Evolutionary conservation across 1,284 basidiomycete species (phyloP).

Genomic region (Cryptococcus sp.): DNA sequence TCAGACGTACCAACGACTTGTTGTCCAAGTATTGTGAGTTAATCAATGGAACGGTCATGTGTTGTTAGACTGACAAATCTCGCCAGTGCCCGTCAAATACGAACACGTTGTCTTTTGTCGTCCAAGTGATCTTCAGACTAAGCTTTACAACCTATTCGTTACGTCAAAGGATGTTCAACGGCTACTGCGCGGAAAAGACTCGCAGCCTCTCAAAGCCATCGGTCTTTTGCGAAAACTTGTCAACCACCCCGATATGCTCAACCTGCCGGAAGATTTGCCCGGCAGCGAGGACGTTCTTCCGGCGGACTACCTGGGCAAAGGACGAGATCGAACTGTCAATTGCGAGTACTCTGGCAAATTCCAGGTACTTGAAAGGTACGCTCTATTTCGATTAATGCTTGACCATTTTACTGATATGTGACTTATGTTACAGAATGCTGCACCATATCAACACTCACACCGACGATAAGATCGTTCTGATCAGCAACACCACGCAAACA

Average conservation of each 20-base stretch:
- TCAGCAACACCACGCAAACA: constrained; percentile 98
- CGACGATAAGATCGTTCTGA: constrained; percentile 96
- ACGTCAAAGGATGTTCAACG: constrained; percentile 92
- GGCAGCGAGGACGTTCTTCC: constrained; percentile 85
- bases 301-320: constrained; percentile 62
- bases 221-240: constrained; percentile 96
- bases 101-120: constrained; percentile 98
- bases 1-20: constrained; percentile 93
- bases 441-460: constrained; percentile 76
- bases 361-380: constrained; percentile 84
- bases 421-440: constrained; percentile 65
- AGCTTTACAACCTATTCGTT: constrained; percentile 90
- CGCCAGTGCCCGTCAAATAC: constrained; percentile 93
- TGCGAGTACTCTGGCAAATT: constrained; percentile 91
- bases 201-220: constrained; percentile 96
- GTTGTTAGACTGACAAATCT: constrained; percentile 1
- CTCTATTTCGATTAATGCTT: not conserved
- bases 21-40: constrained; percentile 91
- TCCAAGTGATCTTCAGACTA: constrained; percentile 82
- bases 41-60: constrained; percentile 3
- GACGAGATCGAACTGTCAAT: constrained; percentile 62
- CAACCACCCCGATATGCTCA: constrained; percentile 93
- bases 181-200: constrained; percentile 82
- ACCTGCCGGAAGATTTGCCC: constrained; percentile 80
- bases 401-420: not conserved